Evolutionary conservation across 768 basidiomycete species (phyloP).

Genomic region (Mycena maculata): DNA sequence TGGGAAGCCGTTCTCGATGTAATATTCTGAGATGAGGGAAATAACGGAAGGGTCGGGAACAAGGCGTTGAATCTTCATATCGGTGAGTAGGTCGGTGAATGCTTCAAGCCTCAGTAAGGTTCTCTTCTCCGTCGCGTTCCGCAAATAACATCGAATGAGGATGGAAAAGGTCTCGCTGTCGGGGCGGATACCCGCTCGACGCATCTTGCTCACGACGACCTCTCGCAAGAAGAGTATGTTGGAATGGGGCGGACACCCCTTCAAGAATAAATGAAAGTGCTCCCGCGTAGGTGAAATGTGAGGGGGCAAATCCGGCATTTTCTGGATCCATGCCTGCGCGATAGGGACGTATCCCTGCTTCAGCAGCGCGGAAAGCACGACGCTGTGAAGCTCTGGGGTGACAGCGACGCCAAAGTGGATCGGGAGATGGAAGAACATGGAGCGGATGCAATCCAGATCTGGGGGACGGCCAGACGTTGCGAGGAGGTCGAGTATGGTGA

Average conservation of each 20-base stretch:
- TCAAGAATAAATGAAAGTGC: slow-evolving; percentile 68
- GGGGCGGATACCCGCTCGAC: slow-evolving; percentile 43
- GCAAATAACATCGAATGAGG: slow-evolving; percentile 59
- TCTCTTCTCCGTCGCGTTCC: slow-evolving; percentile 42
- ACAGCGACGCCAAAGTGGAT: slow-evolving; percentile 59
- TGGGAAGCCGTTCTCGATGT: slow-evolving; percentile 51
- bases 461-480: slow-evolving; percentile 62
- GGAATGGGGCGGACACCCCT: slow-evolving; percentile 47
- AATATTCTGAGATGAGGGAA: slow-evolving; percentile 54
- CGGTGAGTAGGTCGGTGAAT: slow-evolving; percentile 56
- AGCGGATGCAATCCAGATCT: slow-evolving; percentile 66
- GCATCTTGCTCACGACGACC: slow-evolving; percentile 50
- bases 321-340: slow-evolving; percentile 61
- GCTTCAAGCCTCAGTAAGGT: slow-evolving; percentile 45
- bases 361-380: slow-evolving; percentile 62
- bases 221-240: slow-evolving; percentile 49
- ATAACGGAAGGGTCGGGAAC: slow-evolving; percentile 57
- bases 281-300: slow-evolving; percentile 58
- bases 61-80: slow-evolving; percentile 59
- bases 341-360: slow-evolving; percentile 55
- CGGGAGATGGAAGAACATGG: slow-evolving; percentile 62
- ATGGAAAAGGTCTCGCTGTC: slow-evolving; percentile 60
- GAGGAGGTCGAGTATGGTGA: slow-evolving; percentile 56
- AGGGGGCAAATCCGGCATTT: slow-evolving; percentile 64
- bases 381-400: slow-evolving; percentile 59